These are phyloP conservation scores for Gorgonomyces haynaldii DNA, from an alignment of 192 early-diverging fungal genomes.

Conservation along the genomic window DNA sequence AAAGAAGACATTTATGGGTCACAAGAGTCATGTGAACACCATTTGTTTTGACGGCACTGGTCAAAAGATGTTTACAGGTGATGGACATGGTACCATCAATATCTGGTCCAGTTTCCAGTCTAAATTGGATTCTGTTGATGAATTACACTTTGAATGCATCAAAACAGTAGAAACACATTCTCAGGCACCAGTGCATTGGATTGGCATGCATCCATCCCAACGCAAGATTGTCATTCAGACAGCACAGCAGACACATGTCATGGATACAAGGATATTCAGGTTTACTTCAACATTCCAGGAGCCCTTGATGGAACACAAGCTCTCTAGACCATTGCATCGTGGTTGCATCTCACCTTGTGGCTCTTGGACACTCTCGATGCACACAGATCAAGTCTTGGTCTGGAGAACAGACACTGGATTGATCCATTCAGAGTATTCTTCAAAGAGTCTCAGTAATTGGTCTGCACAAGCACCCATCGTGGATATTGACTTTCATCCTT, in stretches of 20 bases:
- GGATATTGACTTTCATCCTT: slow-evolving; percentile 29
- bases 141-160: slow-evolving; percentile 19
- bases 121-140: neutral
- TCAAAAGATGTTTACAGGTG: slow-evolving; percentile 23
- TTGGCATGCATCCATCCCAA: slow-evolving; percentile 22
- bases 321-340: neutral
- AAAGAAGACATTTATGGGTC: slow-evolving; percentile 16
- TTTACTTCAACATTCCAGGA: slow-evolving; percentile 17
- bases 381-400: slow-evolving; percentile 16
- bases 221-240: slow-evolving; percentile 26
- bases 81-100: slow-evolving; percentile 22
- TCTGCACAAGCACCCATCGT: slow-evolving; percentile 5
- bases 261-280: slow-evolving; percentile 28
- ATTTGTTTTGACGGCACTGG: slow-evolving; percentile 28
- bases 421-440: neutral
- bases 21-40: slow-evolving; percentile 21
- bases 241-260: slow-evolving; percentile 13
- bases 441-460: neutral
- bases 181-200: slow-evolving; percentile 13
- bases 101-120: slow-evolving; percentile 26
- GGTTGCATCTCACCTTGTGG: slow-evolving; percentile 22
- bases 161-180: slow-evolving; percentile 17
- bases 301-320: neutral
- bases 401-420: slow-evolving; percentile 31
- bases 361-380: slow-evolving; percentile 14